Base-by-base conservation (phyloP, 2,329 filamentous ascomycete genomes). In the Neoarthrinium moseri region DNA sequence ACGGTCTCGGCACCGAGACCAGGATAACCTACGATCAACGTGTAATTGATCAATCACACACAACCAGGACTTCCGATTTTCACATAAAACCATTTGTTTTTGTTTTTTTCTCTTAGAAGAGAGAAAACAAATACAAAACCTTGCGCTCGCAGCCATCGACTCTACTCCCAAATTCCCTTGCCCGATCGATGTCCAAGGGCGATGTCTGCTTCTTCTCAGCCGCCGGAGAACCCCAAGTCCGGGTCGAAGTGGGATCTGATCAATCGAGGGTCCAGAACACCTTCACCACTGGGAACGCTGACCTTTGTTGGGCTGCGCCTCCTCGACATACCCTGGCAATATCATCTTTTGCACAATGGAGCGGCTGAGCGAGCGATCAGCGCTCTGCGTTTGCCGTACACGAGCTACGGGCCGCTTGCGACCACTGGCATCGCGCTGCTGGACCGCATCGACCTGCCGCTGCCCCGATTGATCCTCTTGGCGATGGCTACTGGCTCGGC, bases 401-500 rank as follows among this genome's bases (percentile, higher is more conserved):
- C 34, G 3, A 40, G 34, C 10, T 12, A 10, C 1, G 26, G 17
- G 2, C 21, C 40, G 3, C 21, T 37, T 7, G 20, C 42, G 6
- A 15, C 30, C 15, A 45, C 30, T 15, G 38, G 47, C 26, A 20
- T 39, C 24, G 43, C 43, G 15, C 30, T 35, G 24, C 46, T 45
- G 22, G 46, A 43, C 34, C 29, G 23, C 12, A 13, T 48, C 15
- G 59, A 60, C 45, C 38, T 62, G 11, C 58, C 60, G 0, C 47
- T 60, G 8, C 59, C 68, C 15, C 59, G 73, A 21, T 57, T 80
- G 32, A 69, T 83, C 36, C 62, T 84, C 7, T 60, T 83, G 5
- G 65, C 62, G 43, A 80, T 84, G 75, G 67, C 74, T 18, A 63
- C 70, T 33, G 80, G 74, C 44, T 71, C 68, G 30, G 66, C 71